Percentiles rank a stretch among this genome's conserved stretches.
phyloP scores from a whole-genome alignment of 176 grass and related monocot genomes.

The Eragrostis curvula region DNA sequence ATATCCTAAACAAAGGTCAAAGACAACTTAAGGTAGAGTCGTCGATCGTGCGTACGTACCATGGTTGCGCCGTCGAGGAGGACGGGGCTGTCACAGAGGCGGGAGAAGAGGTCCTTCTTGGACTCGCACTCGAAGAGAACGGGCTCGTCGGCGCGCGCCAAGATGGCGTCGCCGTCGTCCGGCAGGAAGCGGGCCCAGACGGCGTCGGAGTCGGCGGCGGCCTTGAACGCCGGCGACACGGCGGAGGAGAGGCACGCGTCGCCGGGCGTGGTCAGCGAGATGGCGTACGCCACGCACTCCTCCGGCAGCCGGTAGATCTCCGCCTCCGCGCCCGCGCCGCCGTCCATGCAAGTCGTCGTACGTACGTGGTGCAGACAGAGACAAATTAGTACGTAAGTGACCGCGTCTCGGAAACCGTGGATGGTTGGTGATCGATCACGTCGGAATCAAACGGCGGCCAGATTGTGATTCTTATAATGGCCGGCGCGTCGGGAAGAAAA shows the following conservation, averaged over 20 bases:
- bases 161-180: constrained; percentile 48
- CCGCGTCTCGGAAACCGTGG: not conserved
- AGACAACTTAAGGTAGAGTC: no score
- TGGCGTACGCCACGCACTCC: constrained; percentile 73
- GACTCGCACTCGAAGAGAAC: not conserved
- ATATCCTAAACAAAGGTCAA: no score
- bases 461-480: not conserved
- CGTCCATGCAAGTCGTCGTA: not conserved
- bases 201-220: constrained; percentile 66
- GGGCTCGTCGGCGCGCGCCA: constrained; percentile 48
- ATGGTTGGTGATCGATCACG: not conserved
- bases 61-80: constrained; percentile 77
- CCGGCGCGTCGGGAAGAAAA: not conserved
- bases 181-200: constrained; percentile 80
- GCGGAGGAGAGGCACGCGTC: constrained; percentile 65
- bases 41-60: constrained; percentile 21
- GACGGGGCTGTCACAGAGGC: constrained; percentile 60
- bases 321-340: not conserved
- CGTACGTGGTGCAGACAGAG: no score
- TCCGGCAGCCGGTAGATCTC: constrained; percentile 64
- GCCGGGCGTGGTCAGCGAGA: constrained; percentile 68
- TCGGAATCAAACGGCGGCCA: not conserved
- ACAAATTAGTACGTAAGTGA: no score
- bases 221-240: constrained; percentile 60
- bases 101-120: constrained; percentile 79